Evolutionary conservation across 176 grass and related monocot genomes (phyloP), one percentile per base, ranked within the genome.

Genomic region (Triticum turgidum): DNA sequence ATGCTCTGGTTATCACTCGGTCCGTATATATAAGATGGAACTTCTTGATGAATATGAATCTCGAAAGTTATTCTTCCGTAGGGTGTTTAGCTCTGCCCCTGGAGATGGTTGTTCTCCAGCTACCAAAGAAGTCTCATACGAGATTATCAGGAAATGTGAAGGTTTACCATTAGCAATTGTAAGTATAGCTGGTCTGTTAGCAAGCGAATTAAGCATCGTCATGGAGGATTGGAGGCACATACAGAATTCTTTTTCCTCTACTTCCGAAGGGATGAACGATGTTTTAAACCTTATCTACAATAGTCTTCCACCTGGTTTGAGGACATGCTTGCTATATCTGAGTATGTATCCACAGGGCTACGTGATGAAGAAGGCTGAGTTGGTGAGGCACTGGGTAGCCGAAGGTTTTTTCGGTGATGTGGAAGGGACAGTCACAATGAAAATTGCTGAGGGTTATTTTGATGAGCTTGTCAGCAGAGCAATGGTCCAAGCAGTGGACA

Each of bases 361-460:
- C 11, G 45, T 49, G 45, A 49, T 49, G 11, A 49, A 49, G 45
- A 49, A 49, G 11, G 11, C 13, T 49, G 45, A 13, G 11, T 49
- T 49, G 45, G 3, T 49, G 3, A 49, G 13, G 45, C 45, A 1
- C 0, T 49, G 11, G 45, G 45, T 49, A 1, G 45, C 11, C 1
- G 45, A 49, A 13, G 11, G 3, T 4, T 49, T 49, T 49, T 11
- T 49, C 45, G 13, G 11, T 4, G 11, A 0, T 1, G 11, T 4
- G 3, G 3, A 0, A 49, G 45, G 3, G 3, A 3, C 0, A 49
- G 11, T 1, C 45, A 4, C 11, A 4, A 3, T 13, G 3, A 3
- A 49, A 49, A 49, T 49, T 49, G 45, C 45, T 1, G 11, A 49
- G 45, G 3, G 45, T 13, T 49, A 49, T 4, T 13, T 49, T 12